Base-by-base conservation (phyloP, 2,329 filamentous ascomycete species). In the Epichloe gansuensis region DNA sequence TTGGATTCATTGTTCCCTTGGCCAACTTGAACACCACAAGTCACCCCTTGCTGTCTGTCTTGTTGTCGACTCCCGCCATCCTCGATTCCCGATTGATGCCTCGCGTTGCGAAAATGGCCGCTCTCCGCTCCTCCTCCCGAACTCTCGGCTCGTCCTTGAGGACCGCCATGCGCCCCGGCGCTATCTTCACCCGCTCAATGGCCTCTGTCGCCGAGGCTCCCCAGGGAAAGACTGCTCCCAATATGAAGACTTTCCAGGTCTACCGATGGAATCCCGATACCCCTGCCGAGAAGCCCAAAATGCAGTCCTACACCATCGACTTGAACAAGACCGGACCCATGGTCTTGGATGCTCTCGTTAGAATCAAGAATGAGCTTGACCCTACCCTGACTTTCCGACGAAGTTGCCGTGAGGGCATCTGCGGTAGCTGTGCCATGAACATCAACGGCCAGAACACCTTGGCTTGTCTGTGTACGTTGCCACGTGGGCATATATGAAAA, bases 261-360 rank as follows among this genome's bases (percentile, higher is more conserved):
- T 98, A 98, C 82, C 83, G 93, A 69, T 98, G 93, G 93, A 95
- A 94, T 69, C 93, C 93, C 55, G 93, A 97, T 67, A 79, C 84
- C 67, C 93, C 93, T 54, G 82, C 83, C 64, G 84, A 87, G 71
- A 98, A 98, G 83, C 93, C 93, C 56, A 80, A 77, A 69, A 95
- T 98, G 87, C 89, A 98, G 77, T 81, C 80, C 60, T 98, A 97
- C 75, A 87, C 87, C 38, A 77, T 98, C 64, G 93, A 98, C 68
- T 74, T 98, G 62, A 97, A 97, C 78, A 96, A 97, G 85, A 98
- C 93, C 42, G 93, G 93, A 35, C 93, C 93, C 60, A 98, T 98
- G 93, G 84, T 98, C 73, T 74, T 98, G 64, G 93, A 98, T 70
- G 93, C 93, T 52, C 75, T 98, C 63, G 93, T 98, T 70, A 80